Evolutionary conservation across 2,329 filamentous ascomycete genomes (phyloP).

Genomic region (Talaromyces pinophilus): DNA sequence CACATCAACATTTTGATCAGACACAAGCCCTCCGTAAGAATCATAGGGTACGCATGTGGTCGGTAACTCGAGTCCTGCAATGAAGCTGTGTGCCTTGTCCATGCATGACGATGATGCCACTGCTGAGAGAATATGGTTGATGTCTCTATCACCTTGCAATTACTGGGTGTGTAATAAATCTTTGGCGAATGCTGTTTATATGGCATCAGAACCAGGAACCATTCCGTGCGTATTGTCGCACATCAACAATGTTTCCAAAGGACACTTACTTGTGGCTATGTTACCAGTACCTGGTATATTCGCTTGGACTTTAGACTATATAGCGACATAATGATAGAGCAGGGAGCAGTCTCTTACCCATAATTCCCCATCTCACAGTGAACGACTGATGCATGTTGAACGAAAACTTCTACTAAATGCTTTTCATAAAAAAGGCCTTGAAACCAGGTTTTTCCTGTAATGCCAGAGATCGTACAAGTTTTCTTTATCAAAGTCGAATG

Average conservation of each 20-base stretch:
- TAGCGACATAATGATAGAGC: not conserved
- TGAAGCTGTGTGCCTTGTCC: conserved; percentile 69
- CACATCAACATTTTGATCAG: conserved; percentile 76
- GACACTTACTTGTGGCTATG: conserved; percentile 11
- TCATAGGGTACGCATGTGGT: conserved; percentile 72
- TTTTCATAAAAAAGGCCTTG: not conserved
- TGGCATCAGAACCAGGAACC: not conserved
- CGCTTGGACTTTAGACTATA: not conserved
- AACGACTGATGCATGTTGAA: conserved; percentile 27
- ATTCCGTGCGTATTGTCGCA: not conserved
- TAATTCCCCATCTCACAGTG: conserved; percentile 46
- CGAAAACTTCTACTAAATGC: not conserved
- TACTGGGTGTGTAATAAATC: conserved; percentile 76
- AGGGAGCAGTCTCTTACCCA: conserved; percentile 35
- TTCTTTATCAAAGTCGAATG: not conserved
- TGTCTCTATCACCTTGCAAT: conserved; percentile 67
- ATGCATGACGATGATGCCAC: conserved; percentile 76
- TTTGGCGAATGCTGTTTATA: conserved; percentile 5
- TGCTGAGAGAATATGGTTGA: conserved; percentile 75
- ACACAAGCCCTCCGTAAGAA: conserved; percentile 78
- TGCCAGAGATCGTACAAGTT: not conserved
- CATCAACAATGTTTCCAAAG: not conserved
- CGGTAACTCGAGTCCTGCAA: conserved; percentile 69
- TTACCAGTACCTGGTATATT: conserved; percentile 5
- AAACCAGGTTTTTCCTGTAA: not conserved